Evolutionary conservation across 2,329 filamentous ascomycete genomes (phyloP).

Genomic region (Cercospora berteroae): DNA sequence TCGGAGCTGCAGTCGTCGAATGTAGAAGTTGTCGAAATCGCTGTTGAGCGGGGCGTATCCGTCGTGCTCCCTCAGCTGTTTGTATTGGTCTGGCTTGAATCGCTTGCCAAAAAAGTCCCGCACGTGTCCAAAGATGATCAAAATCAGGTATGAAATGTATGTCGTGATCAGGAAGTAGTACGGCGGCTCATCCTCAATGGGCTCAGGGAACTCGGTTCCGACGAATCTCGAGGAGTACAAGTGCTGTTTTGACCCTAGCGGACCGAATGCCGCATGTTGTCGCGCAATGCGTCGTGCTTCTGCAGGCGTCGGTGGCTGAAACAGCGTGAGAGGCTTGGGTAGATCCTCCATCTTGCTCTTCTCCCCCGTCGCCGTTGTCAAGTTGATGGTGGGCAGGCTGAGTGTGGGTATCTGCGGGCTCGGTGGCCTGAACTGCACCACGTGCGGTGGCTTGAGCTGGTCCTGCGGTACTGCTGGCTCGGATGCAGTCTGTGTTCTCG

Average conservation of each 20-base stretch:
- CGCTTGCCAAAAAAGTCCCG: conserved; percentile 97
- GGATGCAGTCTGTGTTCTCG: conserved; percentile 36
- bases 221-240: conserved; percentile 86
- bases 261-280: conserved; percentile 87
- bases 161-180: conserved; percentile 97
- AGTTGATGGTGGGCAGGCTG: conserved; percentile 83
- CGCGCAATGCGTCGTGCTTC: conserved; percentile 73
- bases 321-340: conserved; percentile 73
- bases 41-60: conserved; percentile 95
- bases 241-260: conserved; percentile 75
- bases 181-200: conserved; percentile 89
- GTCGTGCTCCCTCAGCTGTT: conserved; percentile 75
- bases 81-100: conserved; percentile 84
- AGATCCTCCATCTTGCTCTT: conserved; percentile 71
- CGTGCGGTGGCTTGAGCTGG: conserved; percentile 39
- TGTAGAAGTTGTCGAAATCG: conserved; percentile 99
- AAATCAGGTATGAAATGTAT: conserved; percentile 94
- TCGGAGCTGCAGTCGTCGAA: conserved; percentile 83
- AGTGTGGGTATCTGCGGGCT: conserved; percentile 68
- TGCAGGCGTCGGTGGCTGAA: conserved; percentile 81
- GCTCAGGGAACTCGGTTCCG: conserved; percentile 74
- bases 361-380: conserved; percentile 80
- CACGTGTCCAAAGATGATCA: conserved; percentile 93
- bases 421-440: conserved; percentile 61
- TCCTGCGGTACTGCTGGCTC: conserved; percentile 27